Base-by-base conservation (phyloP, 441 rosid species). In the Raphanus hybrid region DNA sequence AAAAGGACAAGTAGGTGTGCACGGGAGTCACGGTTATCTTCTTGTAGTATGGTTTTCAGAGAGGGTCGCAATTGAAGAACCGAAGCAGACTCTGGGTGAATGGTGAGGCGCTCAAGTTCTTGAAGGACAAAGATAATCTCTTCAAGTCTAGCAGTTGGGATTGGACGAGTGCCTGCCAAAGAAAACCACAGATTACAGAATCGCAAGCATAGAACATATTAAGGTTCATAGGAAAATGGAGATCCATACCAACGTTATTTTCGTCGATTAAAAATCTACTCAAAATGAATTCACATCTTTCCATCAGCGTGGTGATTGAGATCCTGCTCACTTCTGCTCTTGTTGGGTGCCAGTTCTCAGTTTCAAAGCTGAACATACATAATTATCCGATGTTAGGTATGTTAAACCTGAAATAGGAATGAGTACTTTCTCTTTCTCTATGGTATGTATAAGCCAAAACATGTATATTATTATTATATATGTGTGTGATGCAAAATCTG, bases 1-100 rank as follows among this genome's bases (percentile, higher is more conserved):
- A 94, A 96, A 58, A 96, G 85, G 71, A 91, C 90, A 62, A 96
- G 89, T 60, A 96, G 90, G 85, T 96, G 98, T 0, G 87, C 84
- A 74, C 81, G 85, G 68, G 69, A 82, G 66, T 73, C 71, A 12
- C 79, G 79, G 43, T 82, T 82, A 41, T 86, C 75, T 45, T 77
- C 81, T 3, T 73, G 78, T 54, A 87, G 77, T 84, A 87, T 83
- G 70, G 83, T 75, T 89, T 84, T 88, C 75, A 92, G 79, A 69
- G 67, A 71, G 45, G 88, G 87, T 79, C 82, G 88, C 45, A 96
- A 78, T 37, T 94, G 97, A 79, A 96, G 97, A 82, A 73, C 70
- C 6, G 89, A 86, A 62, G 91, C 91, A n/a, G 90, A 85, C 76
- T 90, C 98, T 12, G 80, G 75, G 79, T 91, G 96, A 73, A 94